Conservation (phyloP, 192 early-diverging fungal genomes). For the Entomortierella chlamydospora region DNA sequence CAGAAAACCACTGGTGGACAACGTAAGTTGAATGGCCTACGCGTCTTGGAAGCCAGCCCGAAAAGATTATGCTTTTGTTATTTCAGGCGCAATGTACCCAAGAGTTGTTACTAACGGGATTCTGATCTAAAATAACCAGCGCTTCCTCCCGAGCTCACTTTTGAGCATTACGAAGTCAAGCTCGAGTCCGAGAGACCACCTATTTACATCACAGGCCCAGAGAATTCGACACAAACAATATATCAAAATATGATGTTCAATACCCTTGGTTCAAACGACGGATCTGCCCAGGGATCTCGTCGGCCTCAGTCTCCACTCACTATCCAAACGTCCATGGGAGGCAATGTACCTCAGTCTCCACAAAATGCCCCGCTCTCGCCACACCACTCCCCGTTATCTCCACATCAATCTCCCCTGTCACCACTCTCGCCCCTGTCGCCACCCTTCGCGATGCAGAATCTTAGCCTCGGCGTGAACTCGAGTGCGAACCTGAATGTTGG, state of each 20-base stretch:
- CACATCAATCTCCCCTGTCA: constrained; percentile 47
- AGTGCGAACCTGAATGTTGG: constrained; percentile 22
- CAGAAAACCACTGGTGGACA: constrained; percentile 54
- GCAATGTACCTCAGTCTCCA: constrained; percentile 30
- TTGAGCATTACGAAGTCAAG: constrained; percentile 59
- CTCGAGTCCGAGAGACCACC: constrained; percentile 60
- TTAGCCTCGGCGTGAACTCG: constrained; percentile 38
- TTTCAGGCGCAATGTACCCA: too few relatives aligned
- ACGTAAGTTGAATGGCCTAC: constrained; percentile 31
- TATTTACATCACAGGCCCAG: constrained; percentile 68
- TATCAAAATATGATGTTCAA: constrained; percentile 53
- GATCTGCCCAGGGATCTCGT: constrained; percentile 19
- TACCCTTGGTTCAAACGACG: constrained; percentile 20
- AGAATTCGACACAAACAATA: constrained; percentile 48
- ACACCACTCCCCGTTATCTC: constrained; percentile 50
- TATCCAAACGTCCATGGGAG: constrained; percentile 51
- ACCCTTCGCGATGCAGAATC: constrained; percentile 43
- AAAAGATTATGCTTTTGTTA: too few relatives aligned
- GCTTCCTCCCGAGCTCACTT: constrained; percentile 57
- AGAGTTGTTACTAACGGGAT: neutral
- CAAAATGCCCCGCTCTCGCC: constrained; percentile 37
- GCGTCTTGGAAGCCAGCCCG: too few relatives aligned
- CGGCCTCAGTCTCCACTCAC: constrained; percentile 54
- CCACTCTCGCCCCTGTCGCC: constrained; percentile 37
- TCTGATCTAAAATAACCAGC: neutral